Percentiles rank a stretch among this genome's conserved stretches.
Conservation (phyloP, 1,284 basidiomycete genomes). For the Tremellales sp. region DNA sequence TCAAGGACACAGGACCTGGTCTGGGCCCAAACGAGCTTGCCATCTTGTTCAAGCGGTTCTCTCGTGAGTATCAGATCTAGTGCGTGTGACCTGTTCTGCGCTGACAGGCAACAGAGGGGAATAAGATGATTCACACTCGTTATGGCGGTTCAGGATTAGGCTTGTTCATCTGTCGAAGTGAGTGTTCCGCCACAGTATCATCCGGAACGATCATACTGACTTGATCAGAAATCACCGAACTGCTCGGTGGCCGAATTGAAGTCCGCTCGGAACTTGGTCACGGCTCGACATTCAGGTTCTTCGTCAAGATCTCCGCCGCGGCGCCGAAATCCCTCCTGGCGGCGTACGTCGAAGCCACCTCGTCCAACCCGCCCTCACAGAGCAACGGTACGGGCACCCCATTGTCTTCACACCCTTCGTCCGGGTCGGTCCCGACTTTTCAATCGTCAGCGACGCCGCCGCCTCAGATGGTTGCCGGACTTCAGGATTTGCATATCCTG, state of each 20-base stretch:
- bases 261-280: slow-evolving; percentile 34
- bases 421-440: neutral
- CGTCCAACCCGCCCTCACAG: slow-evolving; percentile 2
- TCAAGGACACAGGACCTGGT: slow-evolving; percentile 47
- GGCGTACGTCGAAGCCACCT: slow-evolving; percentile 11
- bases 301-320: slow-evolving; percentile 36
- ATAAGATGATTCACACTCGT: slow-evolving; percentile 45
- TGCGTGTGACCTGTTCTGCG: slow-evolving; percentile 4
- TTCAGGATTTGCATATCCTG: slow-evolving; percentile 23
- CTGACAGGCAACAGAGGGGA: slow-evolving; percentile 25
- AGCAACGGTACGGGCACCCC: slow-evolving; percentile 3
- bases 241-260: slow-evolving; percentile 43
- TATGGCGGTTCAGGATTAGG: slow-evolving; percentile 48
- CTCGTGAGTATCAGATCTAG: slow-evolving; percentile 18
- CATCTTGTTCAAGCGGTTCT: slow-evolving; percentile 43
- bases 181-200: slow-evolving; percentile 5
- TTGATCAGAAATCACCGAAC: slow-evolving; percentile 34
- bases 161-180: slow-evolving; percentile 43
- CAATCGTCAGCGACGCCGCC: neutral
- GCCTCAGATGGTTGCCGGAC: neutral
- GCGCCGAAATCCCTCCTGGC: slow-evolving; percentile 17
- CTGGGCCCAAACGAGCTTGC: slow-evolving; percentile 36
- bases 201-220: neutral
- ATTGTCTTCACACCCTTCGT: slow-evolving; percentile 7
- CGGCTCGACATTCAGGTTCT: slow-evolving; percentile 48